Conservation (phyloP, 2,329 filamentous ascomycete species). For the Colletotrichum sp. region DNA sequence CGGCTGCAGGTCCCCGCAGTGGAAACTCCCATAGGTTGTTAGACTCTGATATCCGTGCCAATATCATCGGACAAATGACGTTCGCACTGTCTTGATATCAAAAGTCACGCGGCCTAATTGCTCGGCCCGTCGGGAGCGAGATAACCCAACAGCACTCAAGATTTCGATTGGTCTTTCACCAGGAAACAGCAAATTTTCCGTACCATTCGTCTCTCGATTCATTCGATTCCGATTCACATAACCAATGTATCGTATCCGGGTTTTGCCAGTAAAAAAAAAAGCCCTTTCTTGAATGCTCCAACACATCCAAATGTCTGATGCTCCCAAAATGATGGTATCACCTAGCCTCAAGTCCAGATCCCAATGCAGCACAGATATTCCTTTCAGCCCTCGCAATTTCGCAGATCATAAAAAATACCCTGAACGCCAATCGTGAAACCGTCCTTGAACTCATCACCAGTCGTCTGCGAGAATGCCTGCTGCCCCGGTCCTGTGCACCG, state of each 20-base stretch:
- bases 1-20: background rate
- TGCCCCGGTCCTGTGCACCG: constrained; percentile 12
- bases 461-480: constrained; percentile 19
- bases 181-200: background rate
- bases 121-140: background rate
- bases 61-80: accelerated
- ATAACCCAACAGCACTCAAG: background rate
- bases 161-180: background rate
- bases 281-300: background rate
- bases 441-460: background rate
- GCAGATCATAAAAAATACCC: background rate
- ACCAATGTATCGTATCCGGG: background rate
- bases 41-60: background rate
- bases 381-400: background rate
- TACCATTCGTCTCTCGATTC: background rate
- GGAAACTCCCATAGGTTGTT: background rate
- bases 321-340: constrained; percentile 7
- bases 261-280: background rate
- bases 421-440: background rate
- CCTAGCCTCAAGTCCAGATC: background rate
- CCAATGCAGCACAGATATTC: background rate
- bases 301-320: background rate
- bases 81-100: background rate
- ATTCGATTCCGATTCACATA: background rate
- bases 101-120: background rate